These are phyloP conservation scores for Colletotrichum kahawae DNA, from an alignment of 2,329 filamentous ascomycete genomes.

Conservation along the genomic window DNA sequence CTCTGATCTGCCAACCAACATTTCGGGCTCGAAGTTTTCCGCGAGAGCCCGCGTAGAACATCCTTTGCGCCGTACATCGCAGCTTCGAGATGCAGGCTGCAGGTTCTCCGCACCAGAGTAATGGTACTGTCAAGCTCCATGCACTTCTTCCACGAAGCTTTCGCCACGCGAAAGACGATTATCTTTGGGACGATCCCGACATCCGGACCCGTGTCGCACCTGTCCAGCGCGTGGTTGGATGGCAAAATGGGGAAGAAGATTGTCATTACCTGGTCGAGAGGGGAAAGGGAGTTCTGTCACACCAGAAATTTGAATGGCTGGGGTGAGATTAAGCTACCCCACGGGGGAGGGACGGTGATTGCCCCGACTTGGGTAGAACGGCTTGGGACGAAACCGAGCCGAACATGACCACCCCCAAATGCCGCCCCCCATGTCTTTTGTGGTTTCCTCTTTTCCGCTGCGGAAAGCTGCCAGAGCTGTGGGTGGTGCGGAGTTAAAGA, in stretches of 20 bases:
- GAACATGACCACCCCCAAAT: not conserved
- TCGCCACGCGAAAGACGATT: not conserved
- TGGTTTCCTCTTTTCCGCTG: not conserved
- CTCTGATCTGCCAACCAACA: not conserved
- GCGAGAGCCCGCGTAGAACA: rapidly evolving
- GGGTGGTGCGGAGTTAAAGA: not conserved
- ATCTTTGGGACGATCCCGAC: not conserved
- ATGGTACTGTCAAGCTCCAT: not conserved
- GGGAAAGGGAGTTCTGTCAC: not conserved
- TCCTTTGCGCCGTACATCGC: not conserved
- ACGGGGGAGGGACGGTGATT: conserved; percentile 5
- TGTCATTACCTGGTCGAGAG: not conserved
- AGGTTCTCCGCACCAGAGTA: not conserved
- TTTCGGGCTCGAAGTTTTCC: not conserved
- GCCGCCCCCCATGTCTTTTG: not conserved
- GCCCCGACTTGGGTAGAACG: conserved; percentile 7
- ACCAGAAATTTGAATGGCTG: conserved; percentile 3
- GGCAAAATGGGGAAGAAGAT: not conserved
- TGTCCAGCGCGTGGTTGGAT: not conserved
- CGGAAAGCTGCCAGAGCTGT: not conserved
- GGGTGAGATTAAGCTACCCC: not conserved
- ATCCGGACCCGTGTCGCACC: not conserved
- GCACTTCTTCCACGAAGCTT: not conserved
- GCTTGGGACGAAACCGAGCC: not conserved
- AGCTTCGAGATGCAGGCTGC: not conserved